A percentile compares a stretch with the other conserved stretches of the same genome.
These are phyloP conservation scores for Solanum commersonii DNA, from an alignment of 257 asterid species.

Conservation along the genomic window DNA sequence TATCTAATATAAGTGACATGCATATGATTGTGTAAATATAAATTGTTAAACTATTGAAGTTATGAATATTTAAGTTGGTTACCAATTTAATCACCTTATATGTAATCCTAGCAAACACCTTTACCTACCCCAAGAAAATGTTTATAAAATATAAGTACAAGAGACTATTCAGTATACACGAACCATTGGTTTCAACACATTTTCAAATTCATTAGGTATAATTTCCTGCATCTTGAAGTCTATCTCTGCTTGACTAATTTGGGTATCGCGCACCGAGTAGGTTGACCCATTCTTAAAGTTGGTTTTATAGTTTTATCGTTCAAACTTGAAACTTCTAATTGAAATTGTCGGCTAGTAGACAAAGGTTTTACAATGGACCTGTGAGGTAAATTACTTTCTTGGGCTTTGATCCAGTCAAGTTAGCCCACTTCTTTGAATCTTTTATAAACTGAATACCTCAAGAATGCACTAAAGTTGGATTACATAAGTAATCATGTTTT, in stretches of 20 bases:
- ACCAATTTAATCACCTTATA: background rate
- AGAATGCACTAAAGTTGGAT: background rate
- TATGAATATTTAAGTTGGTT: background rate
- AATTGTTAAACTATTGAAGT: background rate
- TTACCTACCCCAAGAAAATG: background rate
- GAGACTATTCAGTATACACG: background rate
- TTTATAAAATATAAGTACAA: background rate
- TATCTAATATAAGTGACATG: background rate
- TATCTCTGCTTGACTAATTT: background rate
- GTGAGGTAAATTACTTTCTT: background rate
- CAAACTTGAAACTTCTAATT: background rate
- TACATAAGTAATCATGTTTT: background rate
- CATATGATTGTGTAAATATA: background rate
- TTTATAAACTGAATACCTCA: background rate
- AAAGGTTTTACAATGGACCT: background rate
- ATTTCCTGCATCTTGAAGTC: background rate
- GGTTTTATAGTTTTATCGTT: background rate
- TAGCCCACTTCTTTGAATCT: background rate
- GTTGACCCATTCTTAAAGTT: background rate
- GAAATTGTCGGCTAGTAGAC: background rate
- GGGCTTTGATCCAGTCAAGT: background rate
- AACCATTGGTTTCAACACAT: background rate
- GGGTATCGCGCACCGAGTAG: background rate
- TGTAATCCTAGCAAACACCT: background rate
- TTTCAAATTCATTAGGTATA: background rate